These are phyloP conservation scores for Amphichorda felina DNA, from an alignment of 2,329 filamentous ascomycete genomes.

Conservation along the genomic window DNA sequence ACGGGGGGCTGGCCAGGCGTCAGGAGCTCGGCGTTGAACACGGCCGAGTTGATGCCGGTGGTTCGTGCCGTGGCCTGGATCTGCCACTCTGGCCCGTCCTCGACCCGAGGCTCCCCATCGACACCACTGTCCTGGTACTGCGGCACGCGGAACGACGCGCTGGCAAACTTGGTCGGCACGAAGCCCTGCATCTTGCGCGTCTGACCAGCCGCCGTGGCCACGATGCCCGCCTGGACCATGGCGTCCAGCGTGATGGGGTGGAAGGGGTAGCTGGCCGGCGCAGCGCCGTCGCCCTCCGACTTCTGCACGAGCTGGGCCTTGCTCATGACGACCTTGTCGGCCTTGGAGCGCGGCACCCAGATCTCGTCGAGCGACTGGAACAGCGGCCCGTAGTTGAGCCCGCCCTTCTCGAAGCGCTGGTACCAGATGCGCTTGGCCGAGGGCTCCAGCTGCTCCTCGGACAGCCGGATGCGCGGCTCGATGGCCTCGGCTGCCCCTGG, in stretches of 20 bases:
- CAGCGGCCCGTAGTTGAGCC: neutral
- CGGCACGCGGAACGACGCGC: too few relatives aligned
- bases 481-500: too few relatives aligned
- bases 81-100: too few relatives aligned
- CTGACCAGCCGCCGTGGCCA: constrained; percentile 3
- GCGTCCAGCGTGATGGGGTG: constrained; percentile 6
- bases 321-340: neutral
- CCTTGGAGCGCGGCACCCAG: neutral
- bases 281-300: neutral
- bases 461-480: too few relatives aligned
- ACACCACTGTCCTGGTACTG: too few relatives aligned
- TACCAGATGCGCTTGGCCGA: neutral
- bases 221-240: constrained; percentile 5
- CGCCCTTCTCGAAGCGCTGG: neutral
- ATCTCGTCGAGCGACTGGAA: constrained; percentile 4
- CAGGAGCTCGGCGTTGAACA: too few relatives aligned
- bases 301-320: neutral
- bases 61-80: too few relatives aligned
- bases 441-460: too few relatives aligned
- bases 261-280: constrained; percentile 2
- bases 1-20: too few relatives aligned
- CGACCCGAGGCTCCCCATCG: too few relatives aligned
- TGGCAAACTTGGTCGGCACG: constrained; percentile 1
- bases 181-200: constrained; percentile 1
- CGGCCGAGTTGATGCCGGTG: too few relatives aligned